Evolutionary conservation across 1,284 basidiomycete species (phyloP).

Genomic region (Ceratobasidium sp.): DNA sequence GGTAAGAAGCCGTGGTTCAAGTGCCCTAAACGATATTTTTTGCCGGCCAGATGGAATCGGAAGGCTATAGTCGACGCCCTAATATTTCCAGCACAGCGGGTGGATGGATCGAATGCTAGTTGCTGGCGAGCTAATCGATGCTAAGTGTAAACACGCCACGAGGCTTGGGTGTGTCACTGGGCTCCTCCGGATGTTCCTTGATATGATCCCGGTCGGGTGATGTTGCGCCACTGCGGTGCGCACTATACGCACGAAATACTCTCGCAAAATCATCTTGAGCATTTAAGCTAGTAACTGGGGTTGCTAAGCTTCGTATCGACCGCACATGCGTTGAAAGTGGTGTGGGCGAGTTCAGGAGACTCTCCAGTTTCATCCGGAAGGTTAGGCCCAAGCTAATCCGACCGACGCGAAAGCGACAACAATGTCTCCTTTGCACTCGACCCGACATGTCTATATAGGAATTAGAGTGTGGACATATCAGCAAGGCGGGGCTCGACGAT

Average conservation of each 20-base stretch:
- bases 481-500: slow-evolving; percentile 27
- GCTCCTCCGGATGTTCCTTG: slow-evolving; percentile 27
- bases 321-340: neutral
- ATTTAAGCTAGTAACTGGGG: too few relatives aligned
- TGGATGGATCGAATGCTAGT: slow-evolving; percentile 7
- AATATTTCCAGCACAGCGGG: slow-evolving; percentile 28
- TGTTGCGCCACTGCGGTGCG: neutral
- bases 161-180: slow-evolving; percentile 27
- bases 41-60: too few relatives aligned
- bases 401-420: neutral
- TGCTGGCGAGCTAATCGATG: slow-evolving; percentile 19
- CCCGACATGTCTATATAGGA: slow-evolving; percentile 35
- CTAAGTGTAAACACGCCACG: slow-evolving; percentile 31
- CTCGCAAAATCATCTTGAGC: too few relatives aligned
- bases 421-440: slow-evolving; percentile 34
- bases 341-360: too few relatives aligned
- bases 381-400: too few relatives aligned
- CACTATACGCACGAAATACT: too few relatives aligned
- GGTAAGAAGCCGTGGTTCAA: slow-evolving; percentile 38
- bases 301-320: too few relatives aligned
- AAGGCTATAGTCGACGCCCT: too few relatives aligned
- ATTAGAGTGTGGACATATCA: slow-evolving; percentile 5
- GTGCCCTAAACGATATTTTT: slow-evolving; percentile 37
- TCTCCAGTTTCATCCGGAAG: too few relatives aligned
- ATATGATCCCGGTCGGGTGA: neutral